These are phyloP conservation scores for Aspergillus incahuasiensis DNA, from an alignment of 495 filamentous ascomycete genomes.

Conservation along the genomic window DNA sequence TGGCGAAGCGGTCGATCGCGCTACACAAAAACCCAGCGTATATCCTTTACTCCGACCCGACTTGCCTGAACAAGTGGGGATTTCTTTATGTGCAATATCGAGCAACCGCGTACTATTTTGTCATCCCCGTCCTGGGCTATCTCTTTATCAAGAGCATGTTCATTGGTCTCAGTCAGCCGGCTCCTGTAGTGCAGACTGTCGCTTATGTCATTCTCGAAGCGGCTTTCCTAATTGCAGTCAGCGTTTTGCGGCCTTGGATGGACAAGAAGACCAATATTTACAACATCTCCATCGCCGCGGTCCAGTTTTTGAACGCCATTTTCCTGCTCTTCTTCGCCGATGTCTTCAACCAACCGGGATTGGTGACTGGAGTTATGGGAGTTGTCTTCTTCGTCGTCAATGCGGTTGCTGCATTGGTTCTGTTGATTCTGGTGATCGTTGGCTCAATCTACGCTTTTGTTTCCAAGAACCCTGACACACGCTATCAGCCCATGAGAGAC, in stretches of 20 bases:
- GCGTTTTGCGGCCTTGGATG: slow-evolving; percentile 91
- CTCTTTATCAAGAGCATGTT: slow-evolving; percentile 86
- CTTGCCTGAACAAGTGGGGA: slow-evolving; percentile 94
- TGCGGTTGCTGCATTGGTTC: slow-evolving; percentile 77
- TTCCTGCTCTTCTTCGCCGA: slow-evolving; percentile 82
- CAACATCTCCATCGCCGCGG: slow-evolving; percentile 85
- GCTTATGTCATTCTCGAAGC: slow-evolving; percentile 84
- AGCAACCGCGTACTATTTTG: slow-evolving; percentile 94
- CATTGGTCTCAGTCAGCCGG: slow-evolving; percentile 74
- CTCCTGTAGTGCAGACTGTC: slow-evolving; percentile 75
- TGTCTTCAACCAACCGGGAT: slow-evolving; percentile 76
- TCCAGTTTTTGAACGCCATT: slow-evolving; percentile 89
- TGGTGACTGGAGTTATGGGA: slow-evolving; percentile 91
- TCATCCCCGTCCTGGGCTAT: slow-evolving; percentile 77
- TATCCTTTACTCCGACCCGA: slow-evolving; percentile 92
- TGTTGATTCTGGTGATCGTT: slow-evolving; percentile 82
- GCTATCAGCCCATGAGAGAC: slow-evolving; percentile 95
- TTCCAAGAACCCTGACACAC: slow-evolving; percentile 92
- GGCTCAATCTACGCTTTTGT: slow-evolving; percentile 77
- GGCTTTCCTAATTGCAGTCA: slow-evolving; percentile 68
- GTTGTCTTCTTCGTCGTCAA: slow-evolving; percentile 92
- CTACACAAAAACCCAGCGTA: slow-evolving; percentile 98
- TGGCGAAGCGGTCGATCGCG: slow-evolving; percentile 80
- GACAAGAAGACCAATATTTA: slow-evolving; percentile 98
- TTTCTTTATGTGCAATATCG: slow-evolving; percentile 98